phyloP scores from a whole-genome alignment of 2,329 filamentous ascomycete species.

The Fusarium coicis region DNA sequence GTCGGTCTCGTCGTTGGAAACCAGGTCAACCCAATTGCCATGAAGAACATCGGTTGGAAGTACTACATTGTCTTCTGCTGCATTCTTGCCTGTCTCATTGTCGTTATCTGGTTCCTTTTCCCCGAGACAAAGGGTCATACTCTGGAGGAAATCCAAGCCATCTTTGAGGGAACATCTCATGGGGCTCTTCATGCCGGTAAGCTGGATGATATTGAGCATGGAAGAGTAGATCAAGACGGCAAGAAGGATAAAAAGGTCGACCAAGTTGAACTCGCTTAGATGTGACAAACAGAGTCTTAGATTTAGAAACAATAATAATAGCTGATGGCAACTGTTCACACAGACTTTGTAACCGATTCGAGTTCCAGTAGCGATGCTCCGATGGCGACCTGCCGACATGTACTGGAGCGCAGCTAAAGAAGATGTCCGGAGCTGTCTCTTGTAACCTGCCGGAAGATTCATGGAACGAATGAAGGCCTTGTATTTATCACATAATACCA shows the following conservation, averaged over 20 bases:
- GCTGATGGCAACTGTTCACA: background rate
- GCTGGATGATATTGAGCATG: slow-evolving; percentile 23
- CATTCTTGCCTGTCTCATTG: slow-evolving; percentile 47
- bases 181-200: slow-evolving; percentile 1
- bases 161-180: slow-evolving; percentile 43
- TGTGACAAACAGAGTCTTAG: no score
- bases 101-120: slow-evolving; percentile 52
- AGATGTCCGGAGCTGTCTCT: accelerated
- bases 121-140: slow-evolving; percentile 48
- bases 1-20: slow-evolving; percentile 48
- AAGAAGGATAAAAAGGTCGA: slow-evolving; percentile 30
- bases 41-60: slow-evolving; percentile 52
- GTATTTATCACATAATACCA: accelerated
- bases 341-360: background rate
- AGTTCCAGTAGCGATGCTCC: background rate
- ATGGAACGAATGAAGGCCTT: background rate
- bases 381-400: background rate
- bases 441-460: background rate
- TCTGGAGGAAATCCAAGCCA: slow-evolving; percentile 45
- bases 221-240: background rate
- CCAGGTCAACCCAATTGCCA: slow-evolving; percentile 55
- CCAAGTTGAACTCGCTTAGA: slow-evolving; percentile 31
- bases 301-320: background rate
- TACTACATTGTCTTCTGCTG: slow-evolving; percentile 55
- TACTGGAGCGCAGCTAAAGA: no score